Conservation (phyloP, 202 grass and related monocot genomes). For the Panicum virgatum region DNA sequence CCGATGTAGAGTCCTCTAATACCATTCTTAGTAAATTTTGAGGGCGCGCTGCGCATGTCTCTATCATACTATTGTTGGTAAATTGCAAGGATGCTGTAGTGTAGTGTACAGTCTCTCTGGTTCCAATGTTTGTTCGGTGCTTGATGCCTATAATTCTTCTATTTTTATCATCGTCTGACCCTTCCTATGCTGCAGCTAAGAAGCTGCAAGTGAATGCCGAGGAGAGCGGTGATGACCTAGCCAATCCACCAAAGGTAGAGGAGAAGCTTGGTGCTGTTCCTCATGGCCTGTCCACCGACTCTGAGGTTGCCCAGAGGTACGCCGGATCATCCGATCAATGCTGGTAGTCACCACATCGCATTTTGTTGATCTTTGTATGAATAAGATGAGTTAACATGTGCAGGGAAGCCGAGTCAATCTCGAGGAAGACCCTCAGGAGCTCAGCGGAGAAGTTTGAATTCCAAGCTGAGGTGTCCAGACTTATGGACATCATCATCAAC, state of each 20-base stretch:
- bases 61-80: not conserved
- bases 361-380: slow-evolving; percentile 11
- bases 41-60: not conserved
- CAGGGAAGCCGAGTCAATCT: slow-evolving; percentile 96
- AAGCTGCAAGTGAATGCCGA: slow-evolving; percentile 87
- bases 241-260: slow-evolving; percentile 84
- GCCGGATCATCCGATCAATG: not conserved
- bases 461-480: slow-evolving; percentile 97
- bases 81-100: not conserved
- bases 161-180: not conserved
- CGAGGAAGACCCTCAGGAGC: slow-evolving; percentile 83
- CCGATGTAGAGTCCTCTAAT: not conserved
- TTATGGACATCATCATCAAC: slow-evolving; percentile 99
- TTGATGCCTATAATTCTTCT: too few species aligned
- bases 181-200: slow-evolving; percentile 47
- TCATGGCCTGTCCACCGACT: slow-evolving; percentile 81
- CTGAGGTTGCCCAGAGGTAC: slow-evolving; percentile 79
- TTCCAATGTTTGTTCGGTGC: too few species aligned
- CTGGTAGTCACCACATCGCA: not conserved
- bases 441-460: slow-evolving; percentile 94
- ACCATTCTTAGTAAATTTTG: slow-evolving; percentile 3
- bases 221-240: slow-evolving; percentile 72
- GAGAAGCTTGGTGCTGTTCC: slow-evolving; percentile 89
- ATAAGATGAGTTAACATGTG: slow-evolving; percentile 1
- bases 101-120: too few species aligned